Conservation (phyloP, 768 basidiomycete species). For the Leccinum ochraceum region DNA sequence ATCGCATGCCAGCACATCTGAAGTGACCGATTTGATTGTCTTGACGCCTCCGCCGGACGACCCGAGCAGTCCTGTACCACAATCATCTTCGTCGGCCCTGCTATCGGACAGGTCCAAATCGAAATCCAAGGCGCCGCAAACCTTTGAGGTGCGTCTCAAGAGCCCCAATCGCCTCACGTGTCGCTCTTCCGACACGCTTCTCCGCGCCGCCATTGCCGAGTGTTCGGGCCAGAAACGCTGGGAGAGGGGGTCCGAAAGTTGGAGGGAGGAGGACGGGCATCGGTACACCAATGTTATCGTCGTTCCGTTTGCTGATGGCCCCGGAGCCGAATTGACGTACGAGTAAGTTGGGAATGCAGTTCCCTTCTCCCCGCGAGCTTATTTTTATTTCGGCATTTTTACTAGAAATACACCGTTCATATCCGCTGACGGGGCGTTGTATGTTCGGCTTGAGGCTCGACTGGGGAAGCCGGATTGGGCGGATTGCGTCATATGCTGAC, state of each 20-base stretch:
- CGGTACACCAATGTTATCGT: conserved; percentile 33
- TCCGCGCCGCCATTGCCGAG: conserved; percentile 6
- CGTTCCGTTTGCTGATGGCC: conserved; percentile 40
- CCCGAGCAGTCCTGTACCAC: background rate
- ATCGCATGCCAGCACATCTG: background rate
- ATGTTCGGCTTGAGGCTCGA: conserved; percentile 47
- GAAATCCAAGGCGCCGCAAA: conserved; percentile 5
- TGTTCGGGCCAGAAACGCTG: conserved; percentile 1
- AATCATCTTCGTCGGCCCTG: background rate
- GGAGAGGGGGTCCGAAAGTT: conserved; percentile 14
- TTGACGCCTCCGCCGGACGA: conserved; percentile 5
- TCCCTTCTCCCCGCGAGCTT: background rate
- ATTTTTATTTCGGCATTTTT: conserved; percentile 1
- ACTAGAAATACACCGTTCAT: conserved; percentile 49
- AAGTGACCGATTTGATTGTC: conserved; percentile 9
- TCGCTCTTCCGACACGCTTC: conserved; percentile 17
- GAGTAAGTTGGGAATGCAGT: conserved; percentile 42
- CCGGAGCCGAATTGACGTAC: conserved; percentile 50
- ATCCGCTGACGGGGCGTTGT: conserved; percentile 44
- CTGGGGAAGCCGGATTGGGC: conserved; percentile 38
- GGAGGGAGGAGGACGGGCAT: conserved; percentile 8
- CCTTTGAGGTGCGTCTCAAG: conserved; percentile 35
- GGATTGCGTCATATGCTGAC: conserved; percentile 49
- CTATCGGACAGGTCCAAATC: conserved; percentile 1
- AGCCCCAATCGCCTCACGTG: conserved; percentile 23